phyloP scores from a whole-genome alignment of 2,329 filamentous ascomycete species.

The Alternaria gaisen region DNA sequence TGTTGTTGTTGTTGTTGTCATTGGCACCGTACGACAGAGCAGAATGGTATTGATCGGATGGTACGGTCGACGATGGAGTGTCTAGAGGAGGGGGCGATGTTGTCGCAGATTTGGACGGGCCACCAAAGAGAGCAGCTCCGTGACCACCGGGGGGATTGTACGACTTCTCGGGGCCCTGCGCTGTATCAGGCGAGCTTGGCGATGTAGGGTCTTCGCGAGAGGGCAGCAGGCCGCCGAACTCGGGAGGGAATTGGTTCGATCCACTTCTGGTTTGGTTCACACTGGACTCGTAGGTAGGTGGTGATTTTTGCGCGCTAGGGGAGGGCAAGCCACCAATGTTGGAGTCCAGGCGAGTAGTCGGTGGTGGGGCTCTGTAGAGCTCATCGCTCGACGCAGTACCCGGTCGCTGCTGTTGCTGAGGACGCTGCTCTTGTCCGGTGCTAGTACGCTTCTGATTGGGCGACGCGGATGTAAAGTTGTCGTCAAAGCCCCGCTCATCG shows the following conservation, averaged over 20 bases:
- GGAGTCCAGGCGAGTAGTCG: constrained; percentile 48
- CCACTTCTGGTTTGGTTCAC: constrained; percentile 46
- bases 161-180: constrained; percentile 50
- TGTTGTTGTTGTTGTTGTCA: constrained; percentile 39
- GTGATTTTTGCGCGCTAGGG: constrained; percentile 65
- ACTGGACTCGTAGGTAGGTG: constrained; percentile 64
- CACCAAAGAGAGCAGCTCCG: constrained; percentile 53
- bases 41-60: constrained; percentile 55
- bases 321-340: constrained; percentile 58
- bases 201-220: constrained; percentile 62
- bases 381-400: constrained; percentile 42
- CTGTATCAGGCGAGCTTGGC: constrained; percentile 43
- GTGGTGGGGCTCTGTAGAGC: constrained; percentile 45
- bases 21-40: constrained; percentile 50
- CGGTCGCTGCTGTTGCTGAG: constrained; percentile 38
- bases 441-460: constrained; percentile 48
- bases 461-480: constrained; percentile 81
- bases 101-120: constrained; percentile 47
- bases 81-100: constrained; percentile 51
- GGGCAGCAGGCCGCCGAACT: constrained; percentile 66
- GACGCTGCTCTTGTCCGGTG: constrained; percentile 35
- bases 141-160: constrained; percentile 51
- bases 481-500: constrained; percentile 82
- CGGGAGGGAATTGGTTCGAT: constrained; percentile 60
- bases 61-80: constrained; percentile 52